Conservation (phyloP, 805 yeast species). For the Candida hispaniensis region DNA sequence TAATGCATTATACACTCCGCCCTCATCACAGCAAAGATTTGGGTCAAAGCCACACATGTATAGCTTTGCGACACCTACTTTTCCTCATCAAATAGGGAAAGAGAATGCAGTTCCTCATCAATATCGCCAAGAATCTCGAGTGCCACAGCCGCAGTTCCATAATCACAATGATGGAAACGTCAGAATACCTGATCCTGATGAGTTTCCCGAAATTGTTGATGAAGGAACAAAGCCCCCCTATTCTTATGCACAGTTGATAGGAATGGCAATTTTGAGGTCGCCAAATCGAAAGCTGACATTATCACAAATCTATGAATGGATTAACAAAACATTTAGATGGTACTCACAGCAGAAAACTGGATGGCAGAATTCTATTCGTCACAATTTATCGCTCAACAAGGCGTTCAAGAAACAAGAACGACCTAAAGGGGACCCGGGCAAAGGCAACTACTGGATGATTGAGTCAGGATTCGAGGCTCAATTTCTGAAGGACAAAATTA, state of each 20-base stretch:
- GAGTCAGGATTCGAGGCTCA: slow-evolving; percentile 72
- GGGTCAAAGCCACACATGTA: too few species aligned
- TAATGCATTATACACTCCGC: slow-evolving; percentile 15
- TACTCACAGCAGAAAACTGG: slow-evolving; percentile 81
- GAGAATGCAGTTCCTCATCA: too few species aligned
- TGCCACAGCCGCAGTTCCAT: too few species aligned
- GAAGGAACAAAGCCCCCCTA: slow-evolving; percentile 78
- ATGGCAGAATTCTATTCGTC: slow-evolving; percentile 97
- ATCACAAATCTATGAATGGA: slow-evolving; percentile 87
- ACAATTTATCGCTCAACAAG: slow-evolving; percentile 82
- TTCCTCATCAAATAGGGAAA: too few species aligned
- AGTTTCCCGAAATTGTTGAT: slow-evolving; percentile 37
- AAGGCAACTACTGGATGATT: slow-evolving; percentile 87
- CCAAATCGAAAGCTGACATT: slow-evolving; percentile 58
- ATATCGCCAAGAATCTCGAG: too few species aligned
- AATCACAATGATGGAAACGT: background rate
- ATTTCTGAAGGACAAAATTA: slow-evolving; percentile 39
- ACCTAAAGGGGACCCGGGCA: slow-evolving; percentile 48
- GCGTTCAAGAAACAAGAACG: slow-evolving; percentile 86
- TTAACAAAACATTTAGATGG: slow-evolving; percentile 70
- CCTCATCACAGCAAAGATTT: slow-evolving; percentile 16
- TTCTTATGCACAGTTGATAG: slow-evolving; percentile 87
- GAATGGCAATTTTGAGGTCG: slow-evolving; percentile 84
- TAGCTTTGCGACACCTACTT: too few species aligned
- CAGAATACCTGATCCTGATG: slow-evolving; percentile 17